Evolutionary conservation across 352 stramenopile genomes (phyloP), one percentile per base, ranked within the genome.

Genomic region (Thalassiosira exigua): DNA sequence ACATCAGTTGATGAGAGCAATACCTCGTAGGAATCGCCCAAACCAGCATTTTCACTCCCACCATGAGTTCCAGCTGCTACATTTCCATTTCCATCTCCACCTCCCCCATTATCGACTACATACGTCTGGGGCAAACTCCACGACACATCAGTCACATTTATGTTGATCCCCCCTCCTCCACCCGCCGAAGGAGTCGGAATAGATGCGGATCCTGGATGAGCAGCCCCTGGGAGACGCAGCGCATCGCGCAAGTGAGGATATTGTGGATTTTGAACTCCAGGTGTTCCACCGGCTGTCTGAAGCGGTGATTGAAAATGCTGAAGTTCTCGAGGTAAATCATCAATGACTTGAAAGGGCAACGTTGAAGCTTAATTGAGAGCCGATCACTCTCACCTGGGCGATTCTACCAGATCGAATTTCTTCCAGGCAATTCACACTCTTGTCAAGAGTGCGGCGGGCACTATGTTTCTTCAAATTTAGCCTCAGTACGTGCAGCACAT

Each of bases 121-220:
- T 78, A 86, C 12, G 69, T 52, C 65, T 88, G 80, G 50, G 75
- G 71, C 46, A 85, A 73, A 74, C 86, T 94, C 89, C 89, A 94
- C 26, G 85, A 85, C 24, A 92, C 89, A 79, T 87, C 79, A 9
- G 73, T 91, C 2, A 94, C 69, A 29, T 75, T 86, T 1, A 90
- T 81, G 78, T 86, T 91, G 3, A 83, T 67, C n/a, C 74, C 75
- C 24, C 68, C 80, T 39, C 79, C 73, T 4, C 70, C 77, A 59
- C 72, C 73, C n/a, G 61, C 67, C 3, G 73, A 68, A 2, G 62
- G 72, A 30, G 79, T 48, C 27, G 79, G 60, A 56, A 75, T 19
- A 24, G 64, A 17, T 60, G 48, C 54, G 21, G 69, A 52, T 65
- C 29, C 48, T 4, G 44, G 14, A 57, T 24, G 22, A 29, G 59